Evolutionary conservation across 768 basidiomycete species (phyloP).

Genomic region (Chalciporus piperatus): DNA sequence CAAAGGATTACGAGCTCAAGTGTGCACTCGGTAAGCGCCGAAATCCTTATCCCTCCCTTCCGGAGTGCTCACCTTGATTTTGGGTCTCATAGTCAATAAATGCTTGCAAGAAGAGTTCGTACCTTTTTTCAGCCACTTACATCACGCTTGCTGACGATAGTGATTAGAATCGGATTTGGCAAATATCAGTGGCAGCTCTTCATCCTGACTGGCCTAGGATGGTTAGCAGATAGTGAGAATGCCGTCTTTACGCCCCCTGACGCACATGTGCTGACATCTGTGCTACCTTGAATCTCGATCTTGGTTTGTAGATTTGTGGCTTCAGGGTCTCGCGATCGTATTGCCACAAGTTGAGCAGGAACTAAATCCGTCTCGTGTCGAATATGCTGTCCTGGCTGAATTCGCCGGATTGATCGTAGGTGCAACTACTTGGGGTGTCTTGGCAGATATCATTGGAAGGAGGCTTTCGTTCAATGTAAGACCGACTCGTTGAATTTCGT

Average conservation of each 20-base stretch:
- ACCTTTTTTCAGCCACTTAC: conserved; percentile 2
- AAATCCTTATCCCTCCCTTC: background rate
- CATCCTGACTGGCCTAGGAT: conserved; percentile 44
- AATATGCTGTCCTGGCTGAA: conserved; percentile 45
- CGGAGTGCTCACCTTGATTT: background rate
- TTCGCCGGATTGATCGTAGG: conserved; percentile 50
- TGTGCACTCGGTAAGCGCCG: conserved; percentile 28
- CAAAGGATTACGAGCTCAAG: conserved; percentile 33
- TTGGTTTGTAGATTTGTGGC: conserved; percentile 32
- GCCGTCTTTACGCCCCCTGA: conserved; percentile 14
- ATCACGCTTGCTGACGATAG: background rate
- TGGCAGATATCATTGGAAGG: conserved; percentile 49
- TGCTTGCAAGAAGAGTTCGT: conserved; percentile 46
- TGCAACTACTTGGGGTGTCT: conserved; percentile 46
- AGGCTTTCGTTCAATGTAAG: conserved; percentile 42
- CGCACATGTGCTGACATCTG: conserved; percentile 13
- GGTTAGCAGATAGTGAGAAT: conserved; percentile 47
- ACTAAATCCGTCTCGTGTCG: conserved; percentile 40
- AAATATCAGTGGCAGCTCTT: conserved; percentile 50
- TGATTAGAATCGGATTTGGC: conserved; percentile 46
- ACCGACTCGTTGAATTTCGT: background rate
- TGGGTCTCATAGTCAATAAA: conserved; percentile 38
- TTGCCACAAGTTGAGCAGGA: conserved; percentile 44
- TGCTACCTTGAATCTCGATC: background rate
- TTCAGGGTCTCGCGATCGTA: conserved; percentile 47